Percentiles rank a stretch among this genome's conserved stretches.
Evolutionary conservation across 2,329 filamentous ascomycete genomes (phyloP).

Genomic region (Bipolaris cookei): DNA sequence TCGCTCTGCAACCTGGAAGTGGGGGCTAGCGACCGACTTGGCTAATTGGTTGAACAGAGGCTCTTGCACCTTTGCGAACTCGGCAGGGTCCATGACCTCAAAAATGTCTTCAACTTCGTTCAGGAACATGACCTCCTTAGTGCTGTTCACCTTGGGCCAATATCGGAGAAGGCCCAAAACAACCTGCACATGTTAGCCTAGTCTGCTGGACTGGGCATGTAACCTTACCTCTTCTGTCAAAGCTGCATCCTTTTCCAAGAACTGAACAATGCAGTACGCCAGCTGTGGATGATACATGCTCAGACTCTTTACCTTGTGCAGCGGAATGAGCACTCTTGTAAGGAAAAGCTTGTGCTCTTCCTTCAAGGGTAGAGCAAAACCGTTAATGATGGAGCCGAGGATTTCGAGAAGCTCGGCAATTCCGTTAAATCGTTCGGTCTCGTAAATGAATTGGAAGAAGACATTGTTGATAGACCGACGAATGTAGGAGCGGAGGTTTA

Average conservation of each 20-base stretch:
- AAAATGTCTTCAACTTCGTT: slow-evolving; percentile 99
- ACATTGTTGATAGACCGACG: slow-evolving; percentile 99
- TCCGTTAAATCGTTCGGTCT: slow-evolving; percentile 97
- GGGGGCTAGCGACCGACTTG: slow-evolving; percentile 96
- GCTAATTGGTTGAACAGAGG: slow-evolving; percentile 96
- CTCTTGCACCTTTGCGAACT: slow-evolving; percentile 98
- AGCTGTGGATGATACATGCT: slow-evolving; percentile 99
- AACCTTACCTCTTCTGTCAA: slow-evolving; percentile 87
- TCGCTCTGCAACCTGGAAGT: slow-evolving; percentile 97
- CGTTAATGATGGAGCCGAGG: slow-evolving; percentile 97
- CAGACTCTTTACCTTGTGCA: slow-evolving; percentile 98
- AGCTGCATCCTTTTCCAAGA: slow-evolving; percentile 95
- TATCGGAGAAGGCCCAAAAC: slow-evolving; percentile 93
- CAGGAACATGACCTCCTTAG: slow-evolving; percentile 99
- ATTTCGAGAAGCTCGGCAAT: slow-evolving; percentile 97
- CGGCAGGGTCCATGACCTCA: slow-evolving; percentile 98
- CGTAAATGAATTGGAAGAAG: slow-evolving; percentile 99
- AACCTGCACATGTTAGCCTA: slow-evolving; percentile 62
- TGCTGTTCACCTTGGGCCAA: slow-evolving; percentile 99
- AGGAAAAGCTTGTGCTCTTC: slow-evolving; percentile 99
- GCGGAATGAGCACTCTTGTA: slow-evolving; percentile 86
- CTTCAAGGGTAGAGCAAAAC: slow-evolving; percentile 93
- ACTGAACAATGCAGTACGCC: slow-evolving; percentile 98
- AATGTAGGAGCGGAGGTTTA: slow-evolving; percentile 97
- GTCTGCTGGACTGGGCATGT: slow-evolving; percentile 7